Evolutionary conservation across 805 yeast species (phyloP), one percentile per base, ranked within the genome.

Genomic region (Yarrowia sp.): DNA sequence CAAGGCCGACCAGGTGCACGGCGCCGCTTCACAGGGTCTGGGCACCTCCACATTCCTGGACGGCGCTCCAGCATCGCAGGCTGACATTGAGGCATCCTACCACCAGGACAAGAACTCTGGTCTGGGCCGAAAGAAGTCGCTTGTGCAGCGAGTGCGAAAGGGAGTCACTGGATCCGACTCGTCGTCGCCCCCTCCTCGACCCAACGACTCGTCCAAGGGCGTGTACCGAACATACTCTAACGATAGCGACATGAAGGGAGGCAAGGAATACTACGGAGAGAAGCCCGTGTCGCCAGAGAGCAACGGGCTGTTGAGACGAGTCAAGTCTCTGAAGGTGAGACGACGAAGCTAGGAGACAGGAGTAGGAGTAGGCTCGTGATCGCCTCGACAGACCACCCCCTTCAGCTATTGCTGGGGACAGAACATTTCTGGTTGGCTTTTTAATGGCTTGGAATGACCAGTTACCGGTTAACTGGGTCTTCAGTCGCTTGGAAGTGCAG

Each of bases 21-120:
- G 99, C 19, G 85, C 86, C 59, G 84, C 90, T 2, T 90, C 98
- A 0, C 83, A 89, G 66, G 99, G 99, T 1, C 83, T 95, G 52
- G 99, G 99, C 2, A 86, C 94, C 0, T 85, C 97, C 1, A 94
- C 99, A 0, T 94, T 94, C 76, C 77, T 94, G 70, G 97, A 95
- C 77, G 99, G 99, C 43, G 95, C 98, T 0, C 98, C 98, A 14
- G 99, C 98, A 5, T 79, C 89, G 68, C 77, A 79, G 36, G 76
- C 77, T 16, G 85, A 84, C n/a, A 78, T 78, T 43, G 63, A 73
- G 71, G 71, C 76, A 73, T 69, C 80, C 72, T 45, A 73, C 74
- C 22, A 70, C 22, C 71, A 72, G 58, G 71, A 71, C 40, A 67
- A 70, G 12, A 78, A 77, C 58, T 78, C 83, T 19, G 88, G 87